phyloP scores from a whole-genome alignment of 768 basidiomycete species.

The Chalciporus piperatus region DNA sequence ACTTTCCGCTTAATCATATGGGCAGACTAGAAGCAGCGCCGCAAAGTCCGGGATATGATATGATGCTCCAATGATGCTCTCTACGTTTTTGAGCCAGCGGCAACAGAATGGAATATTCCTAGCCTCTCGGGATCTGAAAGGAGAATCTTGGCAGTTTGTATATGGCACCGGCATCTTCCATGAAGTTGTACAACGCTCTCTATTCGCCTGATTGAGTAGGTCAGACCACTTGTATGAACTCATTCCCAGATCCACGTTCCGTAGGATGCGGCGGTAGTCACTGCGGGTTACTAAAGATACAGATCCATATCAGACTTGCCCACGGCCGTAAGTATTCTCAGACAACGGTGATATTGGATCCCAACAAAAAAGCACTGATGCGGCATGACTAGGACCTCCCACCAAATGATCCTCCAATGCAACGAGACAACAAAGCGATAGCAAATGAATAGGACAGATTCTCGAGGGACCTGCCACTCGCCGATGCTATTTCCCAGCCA shows the following conservation, averaged over 20 bases:
- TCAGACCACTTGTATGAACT: not conserved
- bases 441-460: slow-evolving; percentile 11
- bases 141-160: slow-evolving; percentile 8
- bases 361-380: slow-evolving; percentile 9
- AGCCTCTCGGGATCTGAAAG: slow-evolving; percentile 14
- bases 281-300: slow-evolving; percentile 13
- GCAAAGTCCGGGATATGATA: slow-evolving; percentile 30
- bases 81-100: slow-evolving; percentile 8
- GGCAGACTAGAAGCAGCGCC: slow-evolving; percentile 5
- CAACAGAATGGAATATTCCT: slow-evolving; percentile 9
- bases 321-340: not conserved
- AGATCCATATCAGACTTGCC: not conserved
- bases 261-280: slow-evolving; percentile 24
- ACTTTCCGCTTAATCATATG: slow-evolving; percentile 17
- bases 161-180: slow-evolving; percentile 9
- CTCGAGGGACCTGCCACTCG: slow-evolving; percentile 16
- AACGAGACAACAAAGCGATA: not conserved
- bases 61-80: slow-evolving; percentile 1
- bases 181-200: slow-evolving; percentile 1
- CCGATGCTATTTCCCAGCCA: slow-evolving; percentile 37
- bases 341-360: slow-evolving; percentile 15
- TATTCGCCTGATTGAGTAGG: slow-evolving; percentile 15
- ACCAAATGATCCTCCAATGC: slow-evolving; percentile 12
- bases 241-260: slow-evolving; percentile 19
- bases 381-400: slow-evolving; percentile 11